Evolutionary conservation across 202 grass and related monocot species (phyloP).

Genomic region (Panicum virgatum): DNA sequence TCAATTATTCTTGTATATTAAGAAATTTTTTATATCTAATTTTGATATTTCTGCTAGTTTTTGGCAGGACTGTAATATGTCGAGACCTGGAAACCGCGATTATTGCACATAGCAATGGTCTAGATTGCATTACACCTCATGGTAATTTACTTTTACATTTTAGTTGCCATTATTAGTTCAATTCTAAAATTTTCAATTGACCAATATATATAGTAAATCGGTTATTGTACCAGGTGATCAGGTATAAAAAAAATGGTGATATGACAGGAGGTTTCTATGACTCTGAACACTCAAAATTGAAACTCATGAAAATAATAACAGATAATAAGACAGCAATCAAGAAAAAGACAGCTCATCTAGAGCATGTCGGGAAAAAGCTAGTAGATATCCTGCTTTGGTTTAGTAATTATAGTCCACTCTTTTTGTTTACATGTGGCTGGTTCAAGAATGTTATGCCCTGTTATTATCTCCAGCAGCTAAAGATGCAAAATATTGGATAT

Average conservation of each 20-base stretch:
- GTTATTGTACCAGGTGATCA: constrained; percentile 76
- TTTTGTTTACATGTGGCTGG: constrained; percentile 18
- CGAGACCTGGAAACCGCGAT: constrained; percentile 86
- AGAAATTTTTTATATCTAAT: not conserved
- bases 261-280: constrained; percentile 99
- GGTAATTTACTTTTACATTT: constrained; percentile 49
- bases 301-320: constrained; percentile 80
- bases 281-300: constrained; percentile 82
- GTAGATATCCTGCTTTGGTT: constrained; percentile 79
- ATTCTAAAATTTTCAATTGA: constrained; percentile 33
- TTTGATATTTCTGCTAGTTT: constrained; percentile 59
- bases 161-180: constrained; percentile 20
- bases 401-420: not conserved
- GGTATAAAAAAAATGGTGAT: constrained; percentile 90
- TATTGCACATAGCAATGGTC: constrained; percentile 74
- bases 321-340: constrained; percentile 72
- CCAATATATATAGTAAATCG: not conserved
- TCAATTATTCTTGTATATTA: not conserved
- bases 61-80: constrained; percentile 97
- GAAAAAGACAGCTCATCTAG: constrained; percentile 64
- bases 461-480: not conserved
- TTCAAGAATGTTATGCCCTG: constrained; percentile 10
- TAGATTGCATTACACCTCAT: constrained; percentile 96
- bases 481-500: too few species aligned
- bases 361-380: constrained; percentile 64